Evolutionary conservation across 345 rosid genomes (phyloP).

Genomic region (Citrus inodora): DNA sequence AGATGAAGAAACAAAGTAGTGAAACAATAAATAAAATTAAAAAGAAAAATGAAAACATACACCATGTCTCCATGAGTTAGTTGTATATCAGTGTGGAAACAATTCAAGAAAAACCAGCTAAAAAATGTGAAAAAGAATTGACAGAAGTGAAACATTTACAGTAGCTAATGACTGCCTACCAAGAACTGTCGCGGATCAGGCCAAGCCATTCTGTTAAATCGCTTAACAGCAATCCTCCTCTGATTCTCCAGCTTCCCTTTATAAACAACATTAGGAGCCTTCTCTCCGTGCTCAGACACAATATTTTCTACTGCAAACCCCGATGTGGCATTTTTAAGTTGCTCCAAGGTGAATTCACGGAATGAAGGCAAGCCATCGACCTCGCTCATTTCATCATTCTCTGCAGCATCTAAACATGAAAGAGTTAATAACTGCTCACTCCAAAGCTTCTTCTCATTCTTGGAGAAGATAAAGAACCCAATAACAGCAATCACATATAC

Average conservation of each 20-base stretch:
- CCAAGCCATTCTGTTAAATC: constrained; percentile 89
- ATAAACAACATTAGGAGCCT: constrained; percentile 94
- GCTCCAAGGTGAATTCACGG: constrained; percentile 72
- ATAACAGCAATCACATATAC: constrained; percentile 10
- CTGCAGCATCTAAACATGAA: constrained; percentile 31
- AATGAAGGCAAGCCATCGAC: constrained; percentile 53
- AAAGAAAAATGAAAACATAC: neutral
- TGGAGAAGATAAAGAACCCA: neutral
- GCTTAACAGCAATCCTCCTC: constrained; percentile 78
- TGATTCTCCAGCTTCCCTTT: constrained; percentile 85
- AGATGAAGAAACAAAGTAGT: neutral
- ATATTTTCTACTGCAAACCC: constrained; percentile 88
- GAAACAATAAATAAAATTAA: neutral
- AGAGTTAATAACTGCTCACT: constrained; percentile 1
- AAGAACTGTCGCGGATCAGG: constrained; percentile 83
- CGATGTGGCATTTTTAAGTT: constrained; percentile 76
- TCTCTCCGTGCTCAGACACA: constrained; percentile 93
- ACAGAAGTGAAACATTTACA: neutral
- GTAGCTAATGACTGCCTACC: constrained; percentile 33
- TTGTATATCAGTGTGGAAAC: neutral
- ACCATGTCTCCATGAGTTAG: neutral
- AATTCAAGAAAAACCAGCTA: neutral
- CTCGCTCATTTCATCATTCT: constrained; percentile 44
- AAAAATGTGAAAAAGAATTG: neutral
- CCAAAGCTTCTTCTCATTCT: neutral